These are phyloP conservation scores for Lotmaria passim DNA, from an alignment of 208 protist genomes.

Conservation along the genomic window DNA sequence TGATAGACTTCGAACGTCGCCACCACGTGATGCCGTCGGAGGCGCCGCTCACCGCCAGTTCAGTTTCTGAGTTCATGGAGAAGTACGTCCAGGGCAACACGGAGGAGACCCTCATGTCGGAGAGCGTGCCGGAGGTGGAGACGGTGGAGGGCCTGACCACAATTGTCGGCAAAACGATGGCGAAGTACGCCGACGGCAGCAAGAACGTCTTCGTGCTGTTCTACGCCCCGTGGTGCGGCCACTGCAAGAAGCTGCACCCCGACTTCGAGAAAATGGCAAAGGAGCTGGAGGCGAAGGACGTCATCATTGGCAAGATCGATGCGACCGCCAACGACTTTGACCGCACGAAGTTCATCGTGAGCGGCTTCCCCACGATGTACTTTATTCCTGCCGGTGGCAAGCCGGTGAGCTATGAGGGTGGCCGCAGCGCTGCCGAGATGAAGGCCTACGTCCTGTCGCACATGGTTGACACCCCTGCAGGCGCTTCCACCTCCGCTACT, in stretches of 20 bases:
- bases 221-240: constrained; percentile 97
- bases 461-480: constrained; percentile 10
- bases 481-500: constrained; percentile 1
- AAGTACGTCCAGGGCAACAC: constrained; percentile 65
- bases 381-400: constrained; percentile 71
- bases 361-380: constrained; percentile 88
- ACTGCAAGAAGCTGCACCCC: constrained; percentile 94
- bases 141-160: constrained; percentile 84
- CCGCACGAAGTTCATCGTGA: constrained; percentile 44
- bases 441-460: constrained; percentile 65
- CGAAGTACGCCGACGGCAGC: constrained; percentile 47
- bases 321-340: constrained; percentile 70
- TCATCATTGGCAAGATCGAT: constrained; percentile 90
- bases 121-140: constrained; percentile 63
- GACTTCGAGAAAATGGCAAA: constrained; percentile 79
- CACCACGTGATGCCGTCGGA: constrained; percentile 63
- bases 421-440: constrained; percentile 58
- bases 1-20: constrained; percentile 53
- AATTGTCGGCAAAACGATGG: constrained; percentile 71
- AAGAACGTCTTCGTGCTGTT: constrained; percentile 95
- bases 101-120: constrained; percentile 51
- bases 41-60: constrained; percentile 44
- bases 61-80: constrained; percentile 59
- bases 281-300: constrained; percentile 47
- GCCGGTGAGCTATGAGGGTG: constrained; percentile 73